Evolutionary conservation across 805 yeast species (phyloP).

Genomic region (Lachancea sp.): DNA sequence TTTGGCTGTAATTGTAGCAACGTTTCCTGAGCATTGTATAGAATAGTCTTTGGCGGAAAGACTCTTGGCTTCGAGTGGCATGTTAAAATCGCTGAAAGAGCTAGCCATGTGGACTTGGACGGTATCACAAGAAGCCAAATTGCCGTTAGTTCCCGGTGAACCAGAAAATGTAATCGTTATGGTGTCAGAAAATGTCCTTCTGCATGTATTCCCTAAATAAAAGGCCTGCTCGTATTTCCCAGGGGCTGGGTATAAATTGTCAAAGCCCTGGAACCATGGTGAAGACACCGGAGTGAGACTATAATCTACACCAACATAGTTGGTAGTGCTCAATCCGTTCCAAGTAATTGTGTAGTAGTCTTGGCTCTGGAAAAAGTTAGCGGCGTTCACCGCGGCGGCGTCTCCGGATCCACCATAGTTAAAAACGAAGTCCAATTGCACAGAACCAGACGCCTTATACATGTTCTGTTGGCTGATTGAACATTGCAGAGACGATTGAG

Average conservation of each 20-base stretch:
- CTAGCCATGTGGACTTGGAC: constrained; percentile 10
- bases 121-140: constrained; percentile 11
- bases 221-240: not conserved
- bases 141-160: constrained; percentile 10
- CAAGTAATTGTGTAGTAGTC: constrained; percentile 15
- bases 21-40: constrained; percentile 10
- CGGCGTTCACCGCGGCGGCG: constrained; percentile 10
- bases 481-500: constrained; percentile 3
- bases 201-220: constrained; percentile 12
- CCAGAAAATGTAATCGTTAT: constrained; percentile 11
- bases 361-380: constrained; percentile 5
- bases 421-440: constrained; percentile 8
- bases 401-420: constrained; percentile 11
- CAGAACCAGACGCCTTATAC: constrained; percentile 2
- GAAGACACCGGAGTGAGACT: not conserved
- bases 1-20: constrained; percentile 9
- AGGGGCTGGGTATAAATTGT: not conserved
- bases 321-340: constrained; percentile 14
- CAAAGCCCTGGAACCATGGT: not conserved
- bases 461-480: constrained; percentile 1
- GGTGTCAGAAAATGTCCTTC: constrained; percentile 9
- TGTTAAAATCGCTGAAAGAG: constrained; percentile 13
- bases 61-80: constrained; percentile 11
- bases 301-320: constrained; percentile 1
- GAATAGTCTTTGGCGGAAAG: constrained; percentile 9